Evolutionary conservation across 2,329 filamentous ascomycete genomes (phyloP).

Genomic region (Geosmithia flava): DNA sequence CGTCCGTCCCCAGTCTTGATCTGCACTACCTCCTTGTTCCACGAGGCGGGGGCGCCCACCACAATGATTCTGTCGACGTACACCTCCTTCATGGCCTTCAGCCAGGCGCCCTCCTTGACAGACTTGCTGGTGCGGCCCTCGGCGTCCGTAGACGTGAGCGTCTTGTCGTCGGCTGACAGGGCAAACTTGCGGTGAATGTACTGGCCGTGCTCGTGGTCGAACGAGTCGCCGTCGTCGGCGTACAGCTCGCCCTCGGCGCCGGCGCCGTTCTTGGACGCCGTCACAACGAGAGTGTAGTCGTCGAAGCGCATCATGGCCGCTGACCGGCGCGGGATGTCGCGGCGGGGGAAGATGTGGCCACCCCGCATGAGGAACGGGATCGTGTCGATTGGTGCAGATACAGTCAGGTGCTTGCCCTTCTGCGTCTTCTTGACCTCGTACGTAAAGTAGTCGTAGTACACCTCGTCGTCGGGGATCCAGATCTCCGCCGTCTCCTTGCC

Average conservation of each 20-base stretch:
- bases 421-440: slow-evolving; percentile 61
- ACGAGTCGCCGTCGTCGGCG: slow-evolving; percentile 86
- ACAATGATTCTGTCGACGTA: slow-evolving; percentile 74
- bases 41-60: slow-evolving; percentile 63
- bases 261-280: slow-evolving; percentile 41
- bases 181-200: slow-evolving; percentile 78
- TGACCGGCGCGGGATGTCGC: slow-evolving; percentile 77
- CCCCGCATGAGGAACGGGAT: slow-evolving; percentile 88
- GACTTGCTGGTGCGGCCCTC: slow-evolving; percentile 39
- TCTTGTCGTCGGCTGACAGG: slow-evolving; percentile 36
- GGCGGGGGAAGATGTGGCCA: slow-evolving; percentile 82
- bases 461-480: slow-evolving; percentile 78
- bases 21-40: slow-evolving; percentile 52
- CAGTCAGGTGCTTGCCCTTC: slow-evolving; percentile 55
- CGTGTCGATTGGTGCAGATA: slow-evolving; percentile 70
- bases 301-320: slow-evolving; percentile 86
- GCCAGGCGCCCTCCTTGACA: slow-evolving; percentile 52
- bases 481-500: slow-evolving; percentile 62
- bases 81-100: slow-evolving; percentile 69
- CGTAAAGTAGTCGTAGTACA: slow-evolving; percentile 94
- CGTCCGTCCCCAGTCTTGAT: slow-evolving; percentile 37
- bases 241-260: slow-evolving; percentile 72
- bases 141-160: slow-evolving; percentile 59
- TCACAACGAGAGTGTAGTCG: slow-evolving; percentile 81
- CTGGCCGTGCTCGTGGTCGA: slow-evolving; percentile 73